Base-by-base conservation (phyloP, 2,329 filamentous ascomycete species). In the Hypoxylon sp. region DNA sequence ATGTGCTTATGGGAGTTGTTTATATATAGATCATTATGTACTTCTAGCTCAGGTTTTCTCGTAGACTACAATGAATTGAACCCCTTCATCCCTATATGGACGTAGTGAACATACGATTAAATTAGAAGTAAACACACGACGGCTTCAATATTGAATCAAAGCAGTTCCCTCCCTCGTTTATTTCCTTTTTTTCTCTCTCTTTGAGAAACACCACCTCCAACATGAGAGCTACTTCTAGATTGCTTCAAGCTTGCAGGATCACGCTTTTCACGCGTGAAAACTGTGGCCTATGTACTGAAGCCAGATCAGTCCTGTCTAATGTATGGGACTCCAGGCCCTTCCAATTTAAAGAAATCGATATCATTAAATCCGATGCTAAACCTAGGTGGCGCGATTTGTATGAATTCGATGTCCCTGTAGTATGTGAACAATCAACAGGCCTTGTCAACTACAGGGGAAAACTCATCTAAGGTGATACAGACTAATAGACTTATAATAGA, bases 391-490 rank as follows among this genome's bases (percentile, higher is more conserved):
- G 87, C 74, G 85, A 90, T 53, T 76, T 94, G 0, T 95, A 95
- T 77, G 92, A 94, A 64, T 93, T 94, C 77, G 92, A 95, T 73
- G 92, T 93, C 6, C 92, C 92, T 0, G 92, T 94, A 75, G 92
- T 94, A 82, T 75, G 85, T 79, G 17, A 26, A 60, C 19, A 31
- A 26, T 3, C 17, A 17, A 9, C 19, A 3, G 19, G 11, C 17
- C n/a, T 22, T 5, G 9, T 22, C 17, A 11, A 17, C 5, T 8
- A 6, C 19, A 9, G 3, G n/a, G 9, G 8, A 2, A 22, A 44
- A 19, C 4, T 10, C n/a, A 17, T 19, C 9, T 22, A 22, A 39
- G 17, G 13, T 26, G 13, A 8, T n/a, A 13, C 10, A 35, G 29
- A 54, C 54, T 66, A 31, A 50, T 6, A 31, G 33, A 29, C 9